Evolutionary conservation across 2,329 filamentous ascomycete species (phyloP).

Genomic region (Tolypocladium guangdongense): DNA sequence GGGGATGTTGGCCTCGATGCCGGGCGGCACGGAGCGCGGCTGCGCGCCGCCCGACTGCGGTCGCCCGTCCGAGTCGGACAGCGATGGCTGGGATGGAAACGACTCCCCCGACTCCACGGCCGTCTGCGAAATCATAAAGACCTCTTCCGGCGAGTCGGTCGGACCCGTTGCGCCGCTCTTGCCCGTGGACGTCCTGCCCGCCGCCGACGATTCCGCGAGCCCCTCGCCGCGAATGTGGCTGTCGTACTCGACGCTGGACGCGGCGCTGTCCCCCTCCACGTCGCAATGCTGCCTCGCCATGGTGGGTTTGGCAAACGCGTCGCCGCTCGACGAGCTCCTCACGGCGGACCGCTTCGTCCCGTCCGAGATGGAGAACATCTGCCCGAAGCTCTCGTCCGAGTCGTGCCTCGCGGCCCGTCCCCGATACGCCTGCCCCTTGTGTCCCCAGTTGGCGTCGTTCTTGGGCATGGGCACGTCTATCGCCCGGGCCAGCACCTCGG

Average conservation of each 20-base stretch:
- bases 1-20: constrained; percentile 8
- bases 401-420: constrained; percentile 32
- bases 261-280: constrained; percentile 17
- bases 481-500: constrained; percentile 39
- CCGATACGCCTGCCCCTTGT: constrained; percentile 16
- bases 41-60: constrained; percentile 2
- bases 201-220: constrained; percentile 11
- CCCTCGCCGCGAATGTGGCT: constrained; percentile 33
- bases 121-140: constrained; percentile 36
- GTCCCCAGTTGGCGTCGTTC: constrained; percentile 21
- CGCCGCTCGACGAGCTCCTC: constrained; percentile 5
- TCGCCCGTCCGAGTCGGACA: constrained; percentile 14
- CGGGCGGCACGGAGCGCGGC: constrained; percentile 6
- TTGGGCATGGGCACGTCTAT: constrained; percentile 40
- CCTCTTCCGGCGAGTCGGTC: constrained; percentile 24
- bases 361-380: constrained; percentile 49
- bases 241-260: constrained; percentile 27
- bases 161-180: constrained; percentile 3
- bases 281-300: constrained; percentile 16
- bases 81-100: constrained; percentile 19
- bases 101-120: constrained; percentile 26
- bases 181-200: neutral
- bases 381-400: constrained; percentile 46
- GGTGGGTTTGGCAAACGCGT: constrained; percentile 15
- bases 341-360: constrained; percentile 20